Evolutionary conservation across 176 grass and related monocot species (phyloP).

Genomic region (Bothriochloa decipiens): DNA sequence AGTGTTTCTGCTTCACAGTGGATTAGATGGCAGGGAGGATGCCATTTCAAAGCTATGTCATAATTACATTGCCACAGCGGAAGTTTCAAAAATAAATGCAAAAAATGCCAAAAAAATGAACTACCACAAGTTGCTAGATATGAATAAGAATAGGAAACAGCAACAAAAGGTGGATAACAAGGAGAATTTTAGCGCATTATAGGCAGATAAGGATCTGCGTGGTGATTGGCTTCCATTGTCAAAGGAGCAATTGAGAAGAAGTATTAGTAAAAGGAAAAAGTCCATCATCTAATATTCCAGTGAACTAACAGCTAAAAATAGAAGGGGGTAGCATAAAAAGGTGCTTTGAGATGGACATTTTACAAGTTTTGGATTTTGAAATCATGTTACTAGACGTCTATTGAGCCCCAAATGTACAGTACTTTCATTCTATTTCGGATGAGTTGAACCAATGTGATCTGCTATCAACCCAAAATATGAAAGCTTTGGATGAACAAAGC

Average conservation of each 20-base stretch:
- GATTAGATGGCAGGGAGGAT: neutral
- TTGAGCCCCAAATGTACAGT: neutral
- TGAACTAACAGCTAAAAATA: conserved; percentile 4
- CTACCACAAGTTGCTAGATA: neutral
- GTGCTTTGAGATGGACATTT: neutral
- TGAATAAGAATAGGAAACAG: neutral
- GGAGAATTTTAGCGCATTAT: neutral
- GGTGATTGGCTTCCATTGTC: neutral
- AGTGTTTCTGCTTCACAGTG: neutral
- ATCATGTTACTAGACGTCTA: neutral
- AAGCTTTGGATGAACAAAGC: neutral
- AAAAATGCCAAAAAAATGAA: neutral
- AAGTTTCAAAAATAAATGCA: neutral
- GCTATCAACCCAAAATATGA: neutral
- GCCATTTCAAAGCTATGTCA: neutral
- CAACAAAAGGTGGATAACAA: neutral
- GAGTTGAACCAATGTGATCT: neutral
- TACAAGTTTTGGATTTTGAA: neutral
- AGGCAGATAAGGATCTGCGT: neutral
- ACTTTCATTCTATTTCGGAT: neutral
- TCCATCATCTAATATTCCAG: neutral
- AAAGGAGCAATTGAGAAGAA: neutral
- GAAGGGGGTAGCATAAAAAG: neutral
- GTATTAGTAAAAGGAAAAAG: neutral
- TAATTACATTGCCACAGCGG: neutral